Base-by-base conservation (phyloP, 371 early-diverging fungal genomes). In the Mortierella polycephala region DNA sequence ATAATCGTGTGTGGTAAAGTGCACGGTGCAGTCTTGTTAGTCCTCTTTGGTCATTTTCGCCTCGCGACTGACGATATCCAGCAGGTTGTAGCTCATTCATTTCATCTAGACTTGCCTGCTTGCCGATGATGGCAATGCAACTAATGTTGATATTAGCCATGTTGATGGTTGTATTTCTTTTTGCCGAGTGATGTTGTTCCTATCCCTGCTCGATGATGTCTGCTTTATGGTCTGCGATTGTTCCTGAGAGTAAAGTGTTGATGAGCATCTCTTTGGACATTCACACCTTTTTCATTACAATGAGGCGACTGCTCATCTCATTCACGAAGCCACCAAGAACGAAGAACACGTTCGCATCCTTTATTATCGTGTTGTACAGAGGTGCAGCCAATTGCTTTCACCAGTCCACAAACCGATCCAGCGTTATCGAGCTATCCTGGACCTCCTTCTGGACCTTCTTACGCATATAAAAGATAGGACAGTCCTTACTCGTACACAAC, bases 381-480 rank as follows among this genome's bases (percentile, higher is more conserved):
- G 21, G 12, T 7, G n/a, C 8, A 18, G 30, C 30, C 30, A 30
- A 30, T 4, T 30, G 30, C 30, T 30, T 30, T 68, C 55, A 92
- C 92, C 92, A 92, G 37, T 84, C 83, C 60, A 84, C 82, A 69
- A 93, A 93, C 61, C 93, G 85, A 44, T 86, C 85, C 64, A 92
- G 68, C 41, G 86, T 82, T 12, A 86, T 81, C 0, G 86, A 60
- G 7, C 94, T 88, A 37, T 96, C 96, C 50, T 90, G 85, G 73
- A 97, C 86, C 73, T 99, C 99, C 82, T 98, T 99, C 69, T 96
- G 98, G 5, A 93, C 96, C 84, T 99, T 99, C 75, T 95, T 98
- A 71, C 99, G 92, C 98, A 99, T 99, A 83, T 99, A 99, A 77
- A 99, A 99, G 55, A 99, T 99, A 6, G 99, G 97, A 82, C 99